phyloP scores from a whole-genome alignment of 78 protist species.

The Cavenderia fasciculata region DNA sequence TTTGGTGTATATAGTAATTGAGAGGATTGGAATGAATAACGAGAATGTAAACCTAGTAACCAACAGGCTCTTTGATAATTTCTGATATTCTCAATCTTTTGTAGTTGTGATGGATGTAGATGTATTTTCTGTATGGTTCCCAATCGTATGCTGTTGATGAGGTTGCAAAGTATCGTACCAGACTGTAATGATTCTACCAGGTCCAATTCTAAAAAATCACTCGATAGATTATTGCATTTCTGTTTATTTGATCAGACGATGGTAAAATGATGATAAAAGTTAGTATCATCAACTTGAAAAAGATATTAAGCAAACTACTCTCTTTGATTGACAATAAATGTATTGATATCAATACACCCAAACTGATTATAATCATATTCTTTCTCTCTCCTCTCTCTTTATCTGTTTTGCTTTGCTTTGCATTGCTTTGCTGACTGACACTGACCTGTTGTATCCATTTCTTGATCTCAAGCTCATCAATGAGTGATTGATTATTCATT shows the following conservation, averaged over 20 bases:
- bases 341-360: background rate
- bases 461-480: slow-evolving; percentile 39
- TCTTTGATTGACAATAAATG: too few relatives aligned
- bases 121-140: slow-evolving; percentile 66
- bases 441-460: slow-evolving; percentile 62
- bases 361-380: background rate
- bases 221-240: slow-evolving; percentile 43
- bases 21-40: slow-evolving; percentile 23
- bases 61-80: slow-evolving; percentile 65
- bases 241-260: background rate
- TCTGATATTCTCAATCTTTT: slow-evolving; percentile 55
- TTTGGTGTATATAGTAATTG: slow-evolving; percentile 14
- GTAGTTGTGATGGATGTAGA: slow-evolving; percentile 56
- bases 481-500: too few relatives aligned
- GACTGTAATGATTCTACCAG: slow-evolving; percentile 33
- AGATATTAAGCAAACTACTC: background rate
- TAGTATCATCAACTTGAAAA: background rate
- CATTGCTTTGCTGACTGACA: too few relatives aligned
- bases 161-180: slow-evolving; percentile 45
- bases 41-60: slow-evolving; percentile 48
- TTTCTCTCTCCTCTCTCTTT: too few relatives aligned
- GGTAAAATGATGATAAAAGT: background rate
- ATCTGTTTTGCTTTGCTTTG: too few relatives aligned
- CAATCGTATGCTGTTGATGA: slow-evolving; percentile 51
- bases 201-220: slow-evolving; percentile 57